These are phyloP conservation scores for Flaveria sonorensis DNA, from an alignment of 129 eudicot species.

Conservation along the genomic window DNA sequence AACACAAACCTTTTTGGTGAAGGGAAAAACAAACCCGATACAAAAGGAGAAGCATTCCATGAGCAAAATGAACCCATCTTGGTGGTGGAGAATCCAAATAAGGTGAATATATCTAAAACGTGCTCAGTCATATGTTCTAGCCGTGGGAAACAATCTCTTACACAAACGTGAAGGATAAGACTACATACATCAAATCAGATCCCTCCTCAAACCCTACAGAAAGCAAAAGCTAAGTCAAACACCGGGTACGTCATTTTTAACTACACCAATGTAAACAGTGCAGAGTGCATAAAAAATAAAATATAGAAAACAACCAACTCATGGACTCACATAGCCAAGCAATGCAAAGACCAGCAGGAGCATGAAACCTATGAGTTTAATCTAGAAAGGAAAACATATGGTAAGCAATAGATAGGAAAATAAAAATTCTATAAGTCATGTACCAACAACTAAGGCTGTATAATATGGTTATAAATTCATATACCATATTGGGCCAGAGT, in stretches of 20 bases:
- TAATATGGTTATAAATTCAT: constrained; percentile 4
- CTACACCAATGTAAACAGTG: background rate
- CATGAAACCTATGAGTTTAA: constrained; percentile 85
- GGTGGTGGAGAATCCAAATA: constrained; percentile 92
- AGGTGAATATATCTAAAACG: constrained; percentile 77
- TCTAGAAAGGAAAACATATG: constrained; percentile 45
- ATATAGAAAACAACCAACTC: background rate
- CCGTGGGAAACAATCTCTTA: no score
- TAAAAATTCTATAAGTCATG: background rate
- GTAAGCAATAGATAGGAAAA: constrained; percentile 8
- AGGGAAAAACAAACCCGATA: constrained; percentile 65
- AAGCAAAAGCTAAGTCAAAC: no score
- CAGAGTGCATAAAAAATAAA: background rate
- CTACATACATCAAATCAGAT: no score
- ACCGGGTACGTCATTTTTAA: no score
- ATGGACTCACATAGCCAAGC: constrained; percentile 85
- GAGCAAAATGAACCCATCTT: constrained; percentile 96
- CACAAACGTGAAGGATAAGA: no score
- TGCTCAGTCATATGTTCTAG: no score
- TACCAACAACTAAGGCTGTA: background rate
- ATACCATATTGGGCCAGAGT: constrained; percentile 86
- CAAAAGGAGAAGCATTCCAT: constrained; percentile 86
- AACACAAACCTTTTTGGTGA: constrained; percentile 1
- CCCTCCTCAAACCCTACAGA: no score
- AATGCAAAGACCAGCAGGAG: constrained; percentile 71